Base-by-base conservation (phyloP, 139 green algal genomes). In the Microglena sp. region DNA sequence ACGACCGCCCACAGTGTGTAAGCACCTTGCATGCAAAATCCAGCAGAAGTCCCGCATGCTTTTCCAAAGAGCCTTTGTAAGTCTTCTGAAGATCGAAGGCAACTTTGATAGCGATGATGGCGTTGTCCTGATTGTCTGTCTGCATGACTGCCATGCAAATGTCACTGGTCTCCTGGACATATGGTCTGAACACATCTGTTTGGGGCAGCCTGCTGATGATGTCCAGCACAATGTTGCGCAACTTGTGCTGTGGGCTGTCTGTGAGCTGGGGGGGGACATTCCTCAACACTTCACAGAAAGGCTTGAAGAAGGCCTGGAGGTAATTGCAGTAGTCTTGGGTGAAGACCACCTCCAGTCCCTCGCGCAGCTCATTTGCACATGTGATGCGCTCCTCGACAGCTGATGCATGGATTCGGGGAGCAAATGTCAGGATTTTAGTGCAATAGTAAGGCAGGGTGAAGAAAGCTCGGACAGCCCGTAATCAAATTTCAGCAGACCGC, bases 121-220 rank as follows among this genome's bases (percentile, higher is more conserved):
- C 90, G 65, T 95, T 96, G 2, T 93, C 87, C 77, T 97, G 91
- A 54, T 92, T 92, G 76, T 99, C 93, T 1, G 35, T 68, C 28
- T 67, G 55, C 3, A 95, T 66, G 11, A 93, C 81, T 15, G 60
- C n/a, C 33, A 93, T 62, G 26, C 78, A 83, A 24, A 81, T 45
- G 22, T 78, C 73, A 54, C 93, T 66, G 27, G 96, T 73, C 30
- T 87, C 73, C 0, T 60, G 18, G 6, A 85, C 76, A 62, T 86
- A 82, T 1, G 70, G 66, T 67, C 59, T 62, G 8, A 94, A 68
- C 4, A 64, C 57, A 7, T 93, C 82, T 34, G 83, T 93, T 82
- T 73, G 1, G 87, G 89, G 70, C 53, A 96, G 56, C 26, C 88
- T 74, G 50, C 83, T 79, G 2, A 96, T 70, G 15, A 92, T 77